Percentiles rank a stretch among this genome's conserved stretches.
phyloP scores from a whole-genome alignment of 176 grass and related monocot species.

The Musa schizocarpa region DNA sequence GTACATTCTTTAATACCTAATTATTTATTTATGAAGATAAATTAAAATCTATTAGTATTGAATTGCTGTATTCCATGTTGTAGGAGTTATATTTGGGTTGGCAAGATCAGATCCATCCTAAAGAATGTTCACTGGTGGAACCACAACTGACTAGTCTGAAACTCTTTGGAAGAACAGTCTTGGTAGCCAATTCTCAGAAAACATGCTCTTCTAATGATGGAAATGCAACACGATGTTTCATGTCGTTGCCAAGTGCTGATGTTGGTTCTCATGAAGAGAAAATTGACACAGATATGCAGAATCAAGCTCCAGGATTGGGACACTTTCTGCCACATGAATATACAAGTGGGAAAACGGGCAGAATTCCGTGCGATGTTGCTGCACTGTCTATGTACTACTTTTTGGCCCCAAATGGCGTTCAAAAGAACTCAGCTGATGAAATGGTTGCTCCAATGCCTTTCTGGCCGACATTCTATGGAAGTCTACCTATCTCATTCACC shows the following conservation, averaged over 20 bases:
- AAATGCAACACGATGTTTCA: not conserved
- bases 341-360: not conserved
- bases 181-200: constrained; percentile 42
- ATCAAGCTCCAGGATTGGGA: not conserved
- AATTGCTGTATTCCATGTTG: not conserved
- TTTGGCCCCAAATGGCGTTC: not conserved
- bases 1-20: too few species aligned
- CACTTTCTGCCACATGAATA: not conserved
- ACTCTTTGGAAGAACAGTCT: constrained; percentile 79
- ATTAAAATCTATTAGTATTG: not conserved
- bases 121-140: constrained; percentile 32
- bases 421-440: constrained; percentile 12
- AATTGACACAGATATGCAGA: not conserved
- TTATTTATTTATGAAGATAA: not conserved
- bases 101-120: constrained; percentile 22
- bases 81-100: constrained; percentile 35
- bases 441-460: constrained; percentile 23
- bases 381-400: constrained; percentile 21
- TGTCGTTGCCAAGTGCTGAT: not conserved
- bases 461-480: constrained; percentile 34
- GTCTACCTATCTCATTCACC: too few species aligned
- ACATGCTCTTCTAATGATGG: constrained; percentile 12
- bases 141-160: constrained; percentile 58
- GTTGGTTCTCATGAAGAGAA: not conserved
- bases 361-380: constrained; percentile 16